Base-by-base conservation (phyloP, 176 grass and related monocot species). In the Carex myosuroides region DNA sequence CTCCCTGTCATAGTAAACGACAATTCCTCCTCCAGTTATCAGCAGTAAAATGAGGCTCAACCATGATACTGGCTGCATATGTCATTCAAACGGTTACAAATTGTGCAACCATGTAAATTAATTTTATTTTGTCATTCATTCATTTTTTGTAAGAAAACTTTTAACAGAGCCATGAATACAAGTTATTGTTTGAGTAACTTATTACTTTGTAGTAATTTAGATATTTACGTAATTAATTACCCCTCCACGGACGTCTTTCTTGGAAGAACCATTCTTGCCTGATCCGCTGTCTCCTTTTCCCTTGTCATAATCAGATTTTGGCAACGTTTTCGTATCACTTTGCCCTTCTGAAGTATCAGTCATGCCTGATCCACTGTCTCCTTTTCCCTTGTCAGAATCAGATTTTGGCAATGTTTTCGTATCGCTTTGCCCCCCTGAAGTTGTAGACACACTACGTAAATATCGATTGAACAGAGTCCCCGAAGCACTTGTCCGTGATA, bases 41-140 rank as follows among this genome's bases (percentile, higher is more conserved):
- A 95, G 81, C 58, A 99, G 91, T 71, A 99, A 91, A 56, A 91
- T 30, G 87, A 95, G 92, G 57, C 91, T 95, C 55, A 99, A 42
- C 96, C 93, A 99, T 2, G 93, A 92, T 18, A 99, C 88, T 7
- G 87, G 93, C 93, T 95, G 88, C 79, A 90, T 71, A 26, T 11
- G 84, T 11, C 13, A 78, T 56, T 57, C 26, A 14, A 77, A 57
- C 1, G 3, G 26, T 78, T 57, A 77, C 24, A 56, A 77, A 14
- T 33, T 6, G 3, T 41, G 33, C 26, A 42, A 42, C 7, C 67
- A 70, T 42, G 33, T 41, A 17, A 64, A 12, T 44, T 21, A 20
- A 70, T 21, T 44, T 70, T 8, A 5, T 70, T 39, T 16, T 69
- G 32, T 1, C 30, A 69, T 69, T 17, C 26, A 13, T 29, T 20